Base-by-base conservation (phyloP, 2,329 filamentous ascomycete species). In the Xylaria sp. region DNA sequence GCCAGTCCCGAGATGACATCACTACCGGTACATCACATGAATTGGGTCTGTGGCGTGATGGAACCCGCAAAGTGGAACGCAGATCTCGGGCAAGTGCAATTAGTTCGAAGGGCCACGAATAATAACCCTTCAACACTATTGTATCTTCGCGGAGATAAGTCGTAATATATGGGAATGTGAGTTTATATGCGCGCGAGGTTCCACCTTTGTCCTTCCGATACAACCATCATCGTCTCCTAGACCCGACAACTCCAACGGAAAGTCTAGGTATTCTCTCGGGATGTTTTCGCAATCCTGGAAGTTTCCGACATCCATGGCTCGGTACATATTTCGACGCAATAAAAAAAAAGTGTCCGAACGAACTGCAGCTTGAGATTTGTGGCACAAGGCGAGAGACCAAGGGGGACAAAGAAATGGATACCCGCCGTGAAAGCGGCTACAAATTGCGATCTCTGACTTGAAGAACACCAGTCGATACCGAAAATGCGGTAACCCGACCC, bases 1-100 rank as follows among this genome's bases (percentile, higher is more conserved):
- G 29, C 11, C 29, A n/a, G 2, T 54, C n/a, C 38, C 48, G 43
- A 40, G 45, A 57, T 60, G 57, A 57, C 57, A 55, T 60, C 54
- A 55, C 50, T 20, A 44, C 42, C 51, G 40, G 37, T 34, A 3
- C 11, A 34, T 34, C 29, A 34, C 29, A 34, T 34, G 29, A 13
- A 13, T 13, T 34, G n/a, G n/a, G 19, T 22, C 24, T 16, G 34
- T 43, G 20, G 44, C 26, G 38, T 44, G n/a, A n/a, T n/a, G n/a
- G n/a, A n/a, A n/a, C n/a, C n/a, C n/a, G n/a, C n/a, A n/a, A n/a
- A n/a, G n/a, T n/a, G n/a, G n/a, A n/a, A n/a, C n/a, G n/a, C n/a
- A n/a, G n/a, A n/a, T n/a, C n/a, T n/a, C n/a, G n/a, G n/a, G n/a
- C n/a, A n/a, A n/a, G n/a, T n/a, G n/a, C n/a, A n/a, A n/a, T n/a